Evolutionary conservation across 2,329 filamentous ascomycete species (phyloP), one percentile per base, ranked within the genome.

Genomic region (Thielaviopsis populi): DNA sequence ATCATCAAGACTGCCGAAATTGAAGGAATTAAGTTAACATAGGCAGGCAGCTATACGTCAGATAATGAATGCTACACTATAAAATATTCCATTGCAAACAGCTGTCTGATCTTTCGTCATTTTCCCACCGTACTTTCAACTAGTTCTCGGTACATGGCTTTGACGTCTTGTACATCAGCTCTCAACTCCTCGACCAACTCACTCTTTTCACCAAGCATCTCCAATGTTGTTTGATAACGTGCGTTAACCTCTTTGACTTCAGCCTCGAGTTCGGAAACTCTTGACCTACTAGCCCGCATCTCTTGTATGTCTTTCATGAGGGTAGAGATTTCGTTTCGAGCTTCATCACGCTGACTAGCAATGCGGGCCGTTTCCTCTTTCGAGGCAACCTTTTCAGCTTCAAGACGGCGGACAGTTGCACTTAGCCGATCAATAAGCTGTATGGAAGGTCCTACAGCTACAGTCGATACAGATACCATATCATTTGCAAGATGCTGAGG

Each of bases 351-450:
- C 73, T 99, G 94, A n/a, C 81, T 79, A 5, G 85, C 84, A 19
- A 99, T 81, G 7, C 92, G 80, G 0, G 81, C 79, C 68, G 96
- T 79, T 73, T 99, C 94, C 71, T 99, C 94, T 70, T 88, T 90
- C 15, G 86, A 85, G 1, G 87, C 88, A 1, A 94, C 89, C 71
- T 95, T 95, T 72, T 99, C 94, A 59, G 85, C 89, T 72, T 99
- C 94, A 0, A 99, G 79, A 5, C 92, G 84, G 10, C 94, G 87
- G 54, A 99, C 91, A 0, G 91, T 89, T 2, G 91, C 89, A 70
- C 89, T 95, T 89, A 99, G 95, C 62, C 92, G 84, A 75, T 97
- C 94, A 17, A 99, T 91, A 0, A 99, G 82, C 74, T 97, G 92
- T 1, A 99, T 92, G 0, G 88, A 92, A 0, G 94, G 94, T 0